Conservation (phyloP, 2,329 filamentous ascomycete genomes). For the Rhexocercosporidium sp. region DNA sequence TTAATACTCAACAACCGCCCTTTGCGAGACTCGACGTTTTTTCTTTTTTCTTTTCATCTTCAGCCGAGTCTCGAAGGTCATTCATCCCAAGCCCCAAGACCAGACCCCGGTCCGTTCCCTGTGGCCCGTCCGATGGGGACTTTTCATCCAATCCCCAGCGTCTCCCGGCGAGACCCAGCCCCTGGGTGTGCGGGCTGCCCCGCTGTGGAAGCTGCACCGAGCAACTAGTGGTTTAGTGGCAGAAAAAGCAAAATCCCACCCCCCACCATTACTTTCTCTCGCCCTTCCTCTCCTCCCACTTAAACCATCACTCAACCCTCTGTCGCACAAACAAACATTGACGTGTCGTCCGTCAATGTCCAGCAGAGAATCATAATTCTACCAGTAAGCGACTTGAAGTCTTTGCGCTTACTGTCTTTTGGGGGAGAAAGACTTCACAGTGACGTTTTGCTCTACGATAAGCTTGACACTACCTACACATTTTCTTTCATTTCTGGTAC, state of each 20-base stretch:
- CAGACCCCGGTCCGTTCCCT: constrained; percentile 4
- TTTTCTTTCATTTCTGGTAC: constrained; percentile 10
- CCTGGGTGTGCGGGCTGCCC: constrained; percentile 1
- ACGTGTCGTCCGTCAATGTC: constrained; percentile 23
- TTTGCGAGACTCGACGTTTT: neutral
- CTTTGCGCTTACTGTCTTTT: constrained; percentile 42
- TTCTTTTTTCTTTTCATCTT: neutral
- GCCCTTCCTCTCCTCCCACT: constrained; percentile 4
- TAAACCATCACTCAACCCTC: neutral
- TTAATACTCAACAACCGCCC: neutral
- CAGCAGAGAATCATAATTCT: constrained; percentile 27
- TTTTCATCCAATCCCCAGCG: neutral
- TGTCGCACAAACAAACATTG: constrained; percentile 18
- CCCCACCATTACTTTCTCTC: neutral
- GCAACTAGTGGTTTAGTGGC: neutral
- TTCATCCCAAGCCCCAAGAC: neutral
- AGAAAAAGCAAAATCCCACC: constrained; percentile 6
- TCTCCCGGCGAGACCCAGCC: neutral
- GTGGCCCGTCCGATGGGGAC: neutral
- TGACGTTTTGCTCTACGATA: constrained; percentile 6
- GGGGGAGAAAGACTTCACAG: constrained; percentile 40
- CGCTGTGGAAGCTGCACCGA: constrained; percentile 3
- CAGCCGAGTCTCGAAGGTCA: neutral
- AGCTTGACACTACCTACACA: constrained; percentile 18
- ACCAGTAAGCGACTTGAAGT: constrained; percentile 44